Evolutionary conservation across 2,329 filamentous ascomycete genomes (phyloP).

Genomic region (Colletotrichum caudatum): DNA sequence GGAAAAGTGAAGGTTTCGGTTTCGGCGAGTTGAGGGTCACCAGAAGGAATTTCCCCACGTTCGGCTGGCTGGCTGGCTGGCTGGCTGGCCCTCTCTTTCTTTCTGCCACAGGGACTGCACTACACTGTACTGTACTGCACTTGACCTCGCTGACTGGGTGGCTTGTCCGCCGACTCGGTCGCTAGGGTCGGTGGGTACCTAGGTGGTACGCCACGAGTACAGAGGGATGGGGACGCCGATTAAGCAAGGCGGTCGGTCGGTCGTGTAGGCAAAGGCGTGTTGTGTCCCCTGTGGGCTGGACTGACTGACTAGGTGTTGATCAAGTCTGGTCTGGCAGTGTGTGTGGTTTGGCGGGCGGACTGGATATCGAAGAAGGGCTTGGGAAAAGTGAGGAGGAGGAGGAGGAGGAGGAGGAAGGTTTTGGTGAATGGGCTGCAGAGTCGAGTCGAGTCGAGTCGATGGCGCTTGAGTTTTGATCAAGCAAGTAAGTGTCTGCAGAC

Average conservation of each 20-base stretch:
- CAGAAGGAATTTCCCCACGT: constrained; percentile 48
- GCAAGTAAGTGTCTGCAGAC: background rate
- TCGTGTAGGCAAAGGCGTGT: background rate
- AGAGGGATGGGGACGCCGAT: constrained; percentile 12
- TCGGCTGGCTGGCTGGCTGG: constrained; percentile 42
- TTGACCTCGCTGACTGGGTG: constrained; percentile 35
- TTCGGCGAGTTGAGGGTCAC: constrained; percentile 41
- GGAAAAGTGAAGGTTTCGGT: constrained; percentile 43
- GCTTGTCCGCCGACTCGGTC: constrained; percentile 35
- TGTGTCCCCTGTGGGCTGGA: background rate
- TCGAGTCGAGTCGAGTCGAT: constrained; percentile 24
- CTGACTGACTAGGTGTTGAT: background rate
- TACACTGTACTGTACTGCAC: constrained; percentile 7
- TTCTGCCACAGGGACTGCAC: constrained; percentile 12
- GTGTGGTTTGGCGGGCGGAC: background rate
- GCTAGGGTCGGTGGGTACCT: constrained; percentile 10
- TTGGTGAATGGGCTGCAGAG: constrained; percentile 19
- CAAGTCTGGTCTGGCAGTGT: background rate
- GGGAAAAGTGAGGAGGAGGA: constrained; percentile 13
- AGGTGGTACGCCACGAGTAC: constrained; percentile 4
- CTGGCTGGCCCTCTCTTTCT: background rate
- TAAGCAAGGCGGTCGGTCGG: background rate
- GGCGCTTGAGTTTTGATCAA: constrained; percentile 23
- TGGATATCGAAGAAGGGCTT: constrained; percentile 3
- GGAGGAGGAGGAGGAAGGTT: constrained; percentile 13